Base-by-base conservation (phyloP, 176 grass and related monocot species). In the Microstegium vimineum region DNA sequence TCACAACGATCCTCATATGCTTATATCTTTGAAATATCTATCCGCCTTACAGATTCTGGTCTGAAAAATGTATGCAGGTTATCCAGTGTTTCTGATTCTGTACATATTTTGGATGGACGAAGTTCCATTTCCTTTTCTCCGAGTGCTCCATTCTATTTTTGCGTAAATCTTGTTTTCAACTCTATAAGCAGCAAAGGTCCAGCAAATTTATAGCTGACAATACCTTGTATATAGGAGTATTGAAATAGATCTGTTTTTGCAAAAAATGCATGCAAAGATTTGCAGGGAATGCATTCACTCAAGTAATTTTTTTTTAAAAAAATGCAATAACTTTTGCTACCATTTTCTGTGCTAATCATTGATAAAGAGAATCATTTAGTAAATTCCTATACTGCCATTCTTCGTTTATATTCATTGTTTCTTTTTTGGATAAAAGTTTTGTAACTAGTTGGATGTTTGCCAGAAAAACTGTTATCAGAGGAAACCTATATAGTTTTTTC, bases 31-130 rank as follows among this genome's bases (percentile, higher is more conserved):
- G 83, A 85, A 77, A 88, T 91, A 73, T 88, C 86, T 69, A 90
- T 98, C 74, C 62, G 57, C 81, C 90, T 95, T 76, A 95, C 93
- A 57, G 90, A 91, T 86, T 92, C 90, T 51, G 96, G 96, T 82
- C 86, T 95, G 52, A 90, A 90, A 78, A 98, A 91, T 94, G 95
- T 98, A 92, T 80, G 83, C 61, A 71, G 18, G 23, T 41, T 78
- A 80, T 32, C 45, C 34, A 40, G 25, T 86, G 72, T 64, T 81
- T 75, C n/a, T 82, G 18, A 56, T 81, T 84, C 8, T 73, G 34
- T 85, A 17, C 46, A 36, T 77, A 84, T 73, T 56, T 82, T 73
- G 33, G 16, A 67, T 56, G 64, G 10, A 17, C 17, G 34, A 71
- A 62, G 23, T 54, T 84, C n/a, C 37, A 67, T 28, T 69, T 61